Percentiles rank a stretch among this genome's conserved stretches.
These are phyloP conservation scores for Boletus barrowsii DNA, from an alignment of 768 basidiomycete genomes.

Conservation along the genomic window DNA sequence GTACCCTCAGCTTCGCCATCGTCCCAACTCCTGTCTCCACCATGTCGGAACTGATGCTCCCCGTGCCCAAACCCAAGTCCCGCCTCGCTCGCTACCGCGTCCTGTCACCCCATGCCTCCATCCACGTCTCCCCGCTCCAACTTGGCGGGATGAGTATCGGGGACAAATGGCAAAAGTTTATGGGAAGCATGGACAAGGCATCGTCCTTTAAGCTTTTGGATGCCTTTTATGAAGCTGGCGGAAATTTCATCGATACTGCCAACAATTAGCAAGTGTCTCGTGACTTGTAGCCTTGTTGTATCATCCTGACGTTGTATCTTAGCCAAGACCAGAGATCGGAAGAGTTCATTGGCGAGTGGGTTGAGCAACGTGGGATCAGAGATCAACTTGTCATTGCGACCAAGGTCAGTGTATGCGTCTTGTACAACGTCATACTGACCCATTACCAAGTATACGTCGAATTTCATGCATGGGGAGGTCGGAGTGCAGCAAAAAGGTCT, in stretches of 20 bases:
- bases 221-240: slow-evolving; percentile 41
- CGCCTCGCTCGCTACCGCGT: slow-evolving; percentile 35
- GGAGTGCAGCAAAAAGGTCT: slow-evolving; percentile 22
- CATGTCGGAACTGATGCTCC: slow-evolving; percentile 5
- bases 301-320: neutral
- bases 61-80: slow-evolving; percentile 30
- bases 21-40: neutral
- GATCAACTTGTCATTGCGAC: slow-evolving; percentile 50
- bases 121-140: slow-evolving; percentile 46
- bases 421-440: neutral
- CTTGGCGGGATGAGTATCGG: slow-evolving; percentile 50
- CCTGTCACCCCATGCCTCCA: slow-evolving; percentile 39
- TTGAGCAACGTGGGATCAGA: slow-evolving; percentile 38
- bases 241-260: slow-evolving; percentile 51
- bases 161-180: slow-evolving; percentile 32
- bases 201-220: slow-evolving; percentile 46
- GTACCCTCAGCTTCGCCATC: too few species aligned
- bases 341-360: slow-evolving; percentile 50
- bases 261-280: slow-evolving; percentile 38
- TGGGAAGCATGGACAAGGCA: slow-evolving; percentile 42
- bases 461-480: slow-evolving; percentile 15
- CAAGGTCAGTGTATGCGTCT: slow-evolving; percentile 28
- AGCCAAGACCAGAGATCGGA: slow-evolving; percentile 58
- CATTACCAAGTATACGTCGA: slow-evolving; percentile 18
- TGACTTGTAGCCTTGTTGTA: neutral